Conservation (phyloP, 83 land plant species). For the Isoetes engelmannii region DNA sequence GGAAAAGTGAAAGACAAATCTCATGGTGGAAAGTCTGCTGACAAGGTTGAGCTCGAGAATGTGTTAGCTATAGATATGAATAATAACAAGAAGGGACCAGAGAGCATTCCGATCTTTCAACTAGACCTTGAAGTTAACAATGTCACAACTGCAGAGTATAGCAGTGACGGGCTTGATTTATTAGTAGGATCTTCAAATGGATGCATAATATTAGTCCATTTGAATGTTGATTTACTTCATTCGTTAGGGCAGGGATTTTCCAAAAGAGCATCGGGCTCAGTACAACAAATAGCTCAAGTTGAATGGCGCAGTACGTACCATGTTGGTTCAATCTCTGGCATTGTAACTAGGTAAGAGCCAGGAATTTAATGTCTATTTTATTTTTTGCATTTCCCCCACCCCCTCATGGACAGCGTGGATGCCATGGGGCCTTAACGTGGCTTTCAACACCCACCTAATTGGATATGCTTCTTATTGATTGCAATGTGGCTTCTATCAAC, state of each 20-base stretch:
- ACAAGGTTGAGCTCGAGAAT: too few relatives aligned
- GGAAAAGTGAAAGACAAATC: background rate
- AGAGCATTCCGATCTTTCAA: constrained; percentile 2
- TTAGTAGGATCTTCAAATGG: constrained; percentile 24
- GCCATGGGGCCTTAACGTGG: too few relatives aligned
- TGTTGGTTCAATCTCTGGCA: constrained; percentile 20
- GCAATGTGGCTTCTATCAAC: too few relatives aligned
- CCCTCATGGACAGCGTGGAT: too few relatives aligned
- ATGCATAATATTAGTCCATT: constrained; percentile 7
- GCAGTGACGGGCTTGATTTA: constrained; percentile 12
- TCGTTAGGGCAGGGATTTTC: background rate
- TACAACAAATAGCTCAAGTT: constrained; percentile 5
- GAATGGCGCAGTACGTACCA: constrained; percentile 27
- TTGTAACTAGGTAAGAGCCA: background rate
- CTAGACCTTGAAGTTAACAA: constrained; percentile 5
- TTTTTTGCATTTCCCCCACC: too few relatives aligned
- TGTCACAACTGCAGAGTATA: constrained; percentile 12
- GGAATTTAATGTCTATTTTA: too few relatives aligned
- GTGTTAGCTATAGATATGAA: too few relatives aligned
- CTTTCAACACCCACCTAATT: too few relatives aligned
- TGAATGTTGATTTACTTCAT: constrained; percentile 8
- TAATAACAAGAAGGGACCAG: background rate
- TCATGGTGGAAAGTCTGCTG: too few relatives aligned
- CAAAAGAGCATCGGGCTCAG: constrained; percentile 1
- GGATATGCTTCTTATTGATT: too few relatives aligned